A percentile compares a stretch with the other conserved stretches of the same genome.
phyloP scores from a whole-genome alignment of 805 yeast genomes.

The Wickerhamiella domercqiae region DNA sequence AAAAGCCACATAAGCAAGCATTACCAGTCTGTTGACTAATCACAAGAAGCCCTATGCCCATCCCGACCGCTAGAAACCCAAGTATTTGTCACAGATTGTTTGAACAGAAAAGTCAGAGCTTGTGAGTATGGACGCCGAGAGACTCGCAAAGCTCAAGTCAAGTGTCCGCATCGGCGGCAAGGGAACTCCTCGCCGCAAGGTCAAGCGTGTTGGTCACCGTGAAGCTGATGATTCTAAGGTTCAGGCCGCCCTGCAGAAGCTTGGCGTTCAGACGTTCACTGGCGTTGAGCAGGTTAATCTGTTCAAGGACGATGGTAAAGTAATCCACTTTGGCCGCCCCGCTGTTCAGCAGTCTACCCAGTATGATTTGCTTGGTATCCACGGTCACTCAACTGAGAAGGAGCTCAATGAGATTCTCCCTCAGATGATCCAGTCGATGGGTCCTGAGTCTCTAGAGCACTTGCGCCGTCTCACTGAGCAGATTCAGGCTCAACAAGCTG shows the following conservation, averaged over 20 bases:
- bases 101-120: too few relatives aligned
- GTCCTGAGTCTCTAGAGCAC: slow-evolving; percentile 85
- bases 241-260: slow-evolving; percentile 74
- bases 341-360: slow-evolving; percentile 88
- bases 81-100: too few relatives aligned
- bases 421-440: slow-evolving; percentile 86
- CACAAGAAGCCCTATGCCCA: too few relatives aligned
- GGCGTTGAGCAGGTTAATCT: slow-evolving; percentile 95
- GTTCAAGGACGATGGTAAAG: slow-evolving; percentile 93
- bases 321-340: slow-evolving; percentile 89
- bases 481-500: slow-evolving; percentile 43
- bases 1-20: too few relatives aligned
- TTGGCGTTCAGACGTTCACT: slow-evolving; percentile 76
- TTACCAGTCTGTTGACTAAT: too few relatives aligned
- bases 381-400: slow-evolving; percentile 91
- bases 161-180: slow-evolving; percentile 53
- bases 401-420: slow-evolving; percentile 84
- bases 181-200: slow-evolving; percentile 73
- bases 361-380: slow-evolving; percentile 84
- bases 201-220: slow-evolving; percentile 47
- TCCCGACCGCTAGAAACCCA: too few relatives aligned
- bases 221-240: slow-evolving; percentile 74
- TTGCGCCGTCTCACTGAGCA: slow-evolving; percentile 82
- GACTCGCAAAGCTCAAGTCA: slow-evolving; percentile 64
- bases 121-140: slow-evolving; percentile 73